Base-by-base conservation (phyloP, 2,329 filamentous ascomycete genomes). In the Apiospora aurea region DNA sequence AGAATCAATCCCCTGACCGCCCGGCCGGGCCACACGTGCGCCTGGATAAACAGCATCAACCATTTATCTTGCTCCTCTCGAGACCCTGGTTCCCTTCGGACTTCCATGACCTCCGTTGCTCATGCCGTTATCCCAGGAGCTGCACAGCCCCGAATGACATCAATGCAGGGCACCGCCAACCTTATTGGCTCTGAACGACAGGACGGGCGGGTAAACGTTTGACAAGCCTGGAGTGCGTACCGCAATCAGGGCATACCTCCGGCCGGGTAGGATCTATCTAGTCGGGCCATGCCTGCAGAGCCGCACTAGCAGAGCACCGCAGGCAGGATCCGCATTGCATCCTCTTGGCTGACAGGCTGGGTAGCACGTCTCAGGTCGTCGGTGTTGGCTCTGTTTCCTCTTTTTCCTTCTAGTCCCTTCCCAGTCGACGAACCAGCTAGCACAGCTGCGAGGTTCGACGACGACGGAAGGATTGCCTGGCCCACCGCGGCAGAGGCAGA, bases 101-200 rank as follows among this genome's bases (percentile, higher is more conserved):
- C 34, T 34, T 57, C 51, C 26, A 34, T 26, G 51, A 11, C 6
- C 14, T 26, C 18, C 51, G 21, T 49, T n/a, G 46, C 29, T 61
- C 29, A 38, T 61, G 29, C 10, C 38, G 53, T 38, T 18, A 21
- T 61, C 26, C 29, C 29, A 34, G 53, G 3, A 41, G 57, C 18
- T 64, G 34, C 57, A 64, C 57, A 64, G 57, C 57, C 57, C 34
- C 57, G 13, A 64, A n/a, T 64, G 57, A 64, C 57, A 64, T 64
- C 57, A 64, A 64, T 64, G 57, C 57, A 64, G 41, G 18, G 29
- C 21, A 34, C 3, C 16, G 57, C 18, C 18, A 38, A 41, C 21
- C 1, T 26, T 41, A 10, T 14, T 64, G 34, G 29, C 34, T 24
- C 57, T 64, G 34, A 10, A 8, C 34, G 34, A 13, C 16, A 14